Conservation (phyloP, 768 basidiomycete species). For the Boletus fagicola region DNA sequence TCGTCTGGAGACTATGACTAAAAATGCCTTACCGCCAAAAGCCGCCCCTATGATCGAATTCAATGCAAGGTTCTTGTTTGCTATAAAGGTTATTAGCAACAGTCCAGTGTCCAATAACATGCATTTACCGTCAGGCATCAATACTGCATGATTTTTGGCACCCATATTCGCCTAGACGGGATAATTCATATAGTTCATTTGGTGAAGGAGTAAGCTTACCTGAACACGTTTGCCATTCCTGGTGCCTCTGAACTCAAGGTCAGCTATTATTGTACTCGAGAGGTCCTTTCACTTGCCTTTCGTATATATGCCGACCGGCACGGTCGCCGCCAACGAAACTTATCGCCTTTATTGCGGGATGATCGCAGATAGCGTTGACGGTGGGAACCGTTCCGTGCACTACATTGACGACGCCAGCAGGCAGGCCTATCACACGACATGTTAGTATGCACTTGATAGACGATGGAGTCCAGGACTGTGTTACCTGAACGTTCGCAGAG, state of each 20-base stretch:
- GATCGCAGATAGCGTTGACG: slow-evolving; percentile 93
- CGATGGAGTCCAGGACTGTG: not conserved
- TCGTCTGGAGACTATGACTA: slow-evolving; percentile 19
- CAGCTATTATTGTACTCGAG: not conserved
- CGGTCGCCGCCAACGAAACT: slow-evolving; percentile 94
- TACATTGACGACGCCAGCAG: slow-evolving; percentile 86
- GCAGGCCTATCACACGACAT: slow-evolving; percentile 49
- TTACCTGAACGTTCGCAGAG: slow-evolving; percentile 81
- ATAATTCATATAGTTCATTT: not conserved
- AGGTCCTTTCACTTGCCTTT: slow-evolving; percentile 48
- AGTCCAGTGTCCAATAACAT: not conserved
- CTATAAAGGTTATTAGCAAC: slow-evolving; percentile 36
- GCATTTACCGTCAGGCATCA: slow-evolving; percentile 86
- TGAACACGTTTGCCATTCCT: slow-evolving; percentile 87
- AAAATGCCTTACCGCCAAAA: slow-evolving; percentile 65
- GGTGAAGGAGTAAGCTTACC: slow-evolving; percentile 35
- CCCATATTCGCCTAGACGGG: slow-evolving; percentile 67
- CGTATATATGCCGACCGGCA: slow-evolving; percentile 92
- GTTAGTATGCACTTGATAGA: not conserved
- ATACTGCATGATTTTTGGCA: slow-evolving; percentile 94
- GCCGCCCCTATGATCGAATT: slow-evolving; percentile 94
- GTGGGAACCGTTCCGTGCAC: slow-evolving; percentile 89
- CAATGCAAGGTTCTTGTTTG: slow-evolving; percentile 87
- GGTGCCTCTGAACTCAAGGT: slow-evolving; percentile 56
- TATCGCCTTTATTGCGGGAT: slow-evolving; percentile 88